Percentiles rank a stretch among this genome's conserved stretches.
These are phyloP conservation scores for Pythium brassicae DNA, from an alignment of 352 stramenopile species.

Conservation along the genomic window DNA sequence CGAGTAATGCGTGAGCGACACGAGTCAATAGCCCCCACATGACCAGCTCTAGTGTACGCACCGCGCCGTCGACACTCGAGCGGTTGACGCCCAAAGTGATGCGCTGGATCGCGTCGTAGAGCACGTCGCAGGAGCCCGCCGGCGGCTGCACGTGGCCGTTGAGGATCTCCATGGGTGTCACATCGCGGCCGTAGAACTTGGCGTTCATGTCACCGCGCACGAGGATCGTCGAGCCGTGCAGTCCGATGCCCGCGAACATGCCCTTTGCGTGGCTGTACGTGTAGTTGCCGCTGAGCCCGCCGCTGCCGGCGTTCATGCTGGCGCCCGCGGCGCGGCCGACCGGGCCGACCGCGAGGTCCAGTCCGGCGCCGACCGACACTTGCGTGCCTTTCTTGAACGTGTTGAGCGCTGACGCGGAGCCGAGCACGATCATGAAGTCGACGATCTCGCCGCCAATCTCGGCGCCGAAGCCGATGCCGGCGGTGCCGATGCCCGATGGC, in stretches of 20 bases:
- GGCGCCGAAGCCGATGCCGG: constrained; percentile 74
- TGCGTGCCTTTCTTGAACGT: constrained; percentile 85
- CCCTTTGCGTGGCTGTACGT: constrained; percentile 86
- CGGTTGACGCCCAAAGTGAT: constrained; percentile 21
- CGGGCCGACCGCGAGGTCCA: constrained; percentile 75
- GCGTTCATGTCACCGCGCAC: constrained; percentile 81
- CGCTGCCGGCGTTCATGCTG: constrained; percentile 74
- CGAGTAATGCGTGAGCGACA: not conserved
- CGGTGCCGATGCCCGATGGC: constrained; percentile 78
- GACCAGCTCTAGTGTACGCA: constrained; percentile 4
- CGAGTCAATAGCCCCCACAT: too few species aligned
- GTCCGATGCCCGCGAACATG: constrained; percentile 66
- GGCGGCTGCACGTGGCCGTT: constrained; percentile 68
- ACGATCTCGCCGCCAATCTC: constrained; percentile 85
- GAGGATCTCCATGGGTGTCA: constrained; percentile 78
- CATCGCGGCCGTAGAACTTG: constrained; percentile 80
- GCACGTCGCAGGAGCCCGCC: constrained; percentile 49
- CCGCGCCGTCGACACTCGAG: not conserved
- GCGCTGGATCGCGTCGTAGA: constrained; percentile 67
- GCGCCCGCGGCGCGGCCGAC: constrained; percentile 63
- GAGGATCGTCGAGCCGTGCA: constrained; percentile 83
- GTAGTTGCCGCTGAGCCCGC: constrained; percentile 79
- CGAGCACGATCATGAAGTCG: constrained; percentile 87
- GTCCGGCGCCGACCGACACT: constrained; percentile 66
- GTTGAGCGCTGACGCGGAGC: constrained; percentile 61